Conservation (phyloP, 73 alveolate species). For the Paramecium caudatum region DNA sequence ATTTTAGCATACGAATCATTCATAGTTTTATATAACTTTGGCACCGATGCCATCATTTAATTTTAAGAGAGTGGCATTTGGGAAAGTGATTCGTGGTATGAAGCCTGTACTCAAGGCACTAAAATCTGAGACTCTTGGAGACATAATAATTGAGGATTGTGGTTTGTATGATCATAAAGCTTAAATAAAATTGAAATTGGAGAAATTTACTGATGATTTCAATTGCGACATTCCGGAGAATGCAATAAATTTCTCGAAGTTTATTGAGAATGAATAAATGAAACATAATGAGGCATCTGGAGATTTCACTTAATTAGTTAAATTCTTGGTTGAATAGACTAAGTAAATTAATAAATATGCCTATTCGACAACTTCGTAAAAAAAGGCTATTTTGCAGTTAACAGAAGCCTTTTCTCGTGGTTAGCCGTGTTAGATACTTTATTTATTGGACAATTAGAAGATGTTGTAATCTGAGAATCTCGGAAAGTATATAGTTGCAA, state of each 20-base stretch:
- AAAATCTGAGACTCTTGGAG: neutral
- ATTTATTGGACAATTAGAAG: constrained; percentile 1
- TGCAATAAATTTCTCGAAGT: neutral
- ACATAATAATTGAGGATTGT: neutral
- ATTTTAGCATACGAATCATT: constrained; percentile 68
- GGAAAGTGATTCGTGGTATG: constrained; percentile 66
- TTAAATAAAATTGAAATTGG: neutral
- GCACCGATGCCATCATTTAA: constrained; percentile 61
- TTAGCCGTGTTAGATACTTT: neutral
- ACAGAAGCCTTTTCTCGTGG: neutral
- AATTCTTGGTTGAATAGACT: constrained; percentile 1
- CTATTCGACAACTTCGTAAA: neutral
- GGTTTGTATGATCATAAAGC: constrained; percentile 35
- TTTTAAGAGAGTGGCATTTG: constrained; percentile 73
- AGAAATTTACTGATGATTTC: constrained; percentile 44
- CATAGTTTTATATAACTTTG: constrained; percentile 72
- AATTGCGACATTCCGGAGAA: neutral
- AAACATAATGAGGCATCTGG: constrained; percentile 62
- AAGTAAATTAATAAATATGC: constrained; percentile 13
- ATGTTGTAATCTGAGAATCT: neutral
- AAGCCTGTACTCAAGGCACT: neutral
- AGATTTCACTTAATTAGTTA: constrained; percentile 21
- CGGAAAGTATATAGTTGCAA: constrained; percentile 46
- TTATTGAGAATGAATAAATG: constrained; percentile 44
- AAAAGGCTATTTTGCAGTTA: neutral